Conservation (phyloP, 2,329 filamentous ascomycete genomes). For the Tolypocladium guangdongense region DNA sequence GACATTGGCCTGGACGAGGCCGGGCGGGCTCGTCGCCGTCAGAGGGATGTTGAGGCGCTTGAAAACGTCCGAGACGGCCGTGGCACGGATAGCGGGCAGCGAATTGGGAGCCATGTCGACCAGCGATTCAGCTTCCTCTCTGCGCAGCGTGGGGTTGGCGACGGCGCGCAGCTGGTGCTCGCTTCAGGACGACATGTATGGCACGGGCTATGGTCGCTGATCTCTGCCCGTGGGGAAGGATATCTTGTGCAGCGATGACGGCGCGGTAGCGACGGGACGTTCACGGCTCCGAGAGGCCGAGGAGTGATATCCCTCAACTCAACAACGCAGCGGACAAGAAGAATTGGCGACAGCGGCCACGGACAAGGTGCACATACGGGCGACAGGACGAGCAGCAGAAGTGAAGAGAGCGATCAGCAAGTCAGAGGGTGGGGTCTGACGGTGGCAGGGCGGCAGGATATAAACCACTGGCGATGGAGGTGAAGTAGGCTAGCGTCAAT, state of each 20-base stretch:
- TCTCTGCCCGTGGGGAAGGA: background rate
- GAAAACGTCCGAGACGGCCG: constrained; percentile 27
- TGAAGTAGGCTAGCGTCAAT: constrained; percentile 7
- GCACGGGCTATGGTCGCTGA: background rate
- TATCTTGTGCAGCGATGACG: background rate
- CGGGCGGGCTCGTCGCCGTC: constrained; percentile 47
- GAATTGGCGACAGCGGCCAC: background rate
- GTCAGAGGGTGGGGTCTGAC: background rate
- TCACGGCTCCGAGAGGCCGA: background rate
- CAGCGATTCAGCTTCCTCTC: background rate
- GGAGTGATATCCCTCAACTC: background rate
- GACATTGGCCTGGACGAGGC: constrained; percentile 49
- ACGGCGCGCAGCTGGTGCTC: constrained; percentile 12
- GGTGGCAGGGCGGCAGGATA: constrained; percentile 1
- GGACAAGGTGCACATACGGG: background rate
- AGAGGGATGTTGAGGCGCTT: constrained; percentile 51
- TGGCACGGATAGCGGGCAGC: constrained; percentile 18
- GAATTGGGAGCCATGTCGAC: constrained; percentile 30
- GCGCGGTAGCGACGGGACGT: background rate
- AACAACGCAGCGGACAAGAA: background rate
- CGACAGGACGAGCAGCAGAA: background rate
- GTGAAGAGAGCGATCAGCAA: background rate
- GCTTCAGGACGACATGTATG: constrained; percentile 16
- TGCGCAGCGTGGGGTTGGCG: constrained; percentile 6
- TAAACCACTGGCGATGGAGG: constrained; percentile 9